phyloP scores from a whole-genome alignment of 768 basidiomycete genomes.

The Rhodotorula taiwanensis region DNA sequence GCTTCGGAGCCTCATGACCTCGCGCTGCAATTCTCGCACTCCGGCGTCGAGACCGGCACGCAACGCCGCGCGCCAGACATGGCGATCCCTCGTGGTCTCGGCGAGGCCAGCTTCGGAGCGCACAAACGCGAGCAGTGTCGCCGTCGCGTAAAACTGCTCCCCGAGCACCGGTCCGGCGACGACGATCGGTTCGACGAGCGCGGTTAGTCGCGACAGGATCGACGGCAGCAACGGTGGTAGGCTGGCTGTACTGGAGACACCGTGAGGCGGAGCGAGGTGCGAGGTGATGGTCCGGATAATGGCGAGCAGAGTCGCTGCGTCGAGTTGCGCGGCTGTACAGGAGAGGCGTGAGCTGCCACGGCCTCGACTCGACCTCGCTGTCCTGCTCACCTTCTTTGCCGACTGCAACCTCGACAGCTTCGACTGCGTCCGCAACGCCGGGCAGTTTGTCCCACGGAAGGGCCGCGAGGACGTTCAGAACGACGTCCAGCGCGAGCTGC shows the following conservation, averaged over 20 bases:
- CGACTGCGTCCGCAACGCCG: constrained; percentile 26
- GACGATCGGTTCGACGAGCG: not conserved
- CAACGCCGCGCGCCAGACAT: constrained; percentile 10
- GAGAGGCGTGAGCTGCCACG: not conserved
- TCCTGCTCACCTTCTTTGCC: constrained; percentile 25
- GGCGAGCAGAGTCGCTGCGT: not conserved
- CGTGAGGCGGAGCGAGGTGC: not conserved
- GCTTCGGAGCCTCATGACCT: constrained; percentile 6
- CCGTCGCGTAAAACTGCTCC: constrained; percentile 15
- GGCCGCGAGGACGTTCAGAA: constrained; percentile 13
- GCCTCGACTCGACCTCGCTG: too few species aligned
- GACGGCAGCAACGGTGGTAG: not conserved
- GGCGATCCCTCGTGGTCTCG: constrained; percentile 11
- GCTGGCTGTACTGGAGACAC: too few species aligned
- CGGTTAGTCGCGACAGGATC: constrained; percentile 11
- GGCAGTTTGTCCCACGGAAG: constrained; percentile 25
- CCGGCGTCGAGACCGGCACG: constrained; percentile 14
- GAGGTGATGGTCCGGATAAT: constrained; percentile 4
- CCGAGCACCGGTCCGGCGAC: not conserved
- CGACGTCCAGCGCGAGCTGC: constrained; percentile 1
- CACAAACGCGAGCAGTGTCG: constrained; percentile 10
- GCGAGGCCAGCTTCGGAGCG: constrained; percentile 2
- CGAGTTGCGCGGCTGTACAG: constrained; percentile 2
- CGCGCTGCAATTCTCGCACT: constrained; percentile 8
- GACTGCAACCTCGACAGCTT: constrained; percentile 8